Base-by-base conservation (phyloP, 768 basidiomycete genomes). In the Serendipita indica region DNA sequence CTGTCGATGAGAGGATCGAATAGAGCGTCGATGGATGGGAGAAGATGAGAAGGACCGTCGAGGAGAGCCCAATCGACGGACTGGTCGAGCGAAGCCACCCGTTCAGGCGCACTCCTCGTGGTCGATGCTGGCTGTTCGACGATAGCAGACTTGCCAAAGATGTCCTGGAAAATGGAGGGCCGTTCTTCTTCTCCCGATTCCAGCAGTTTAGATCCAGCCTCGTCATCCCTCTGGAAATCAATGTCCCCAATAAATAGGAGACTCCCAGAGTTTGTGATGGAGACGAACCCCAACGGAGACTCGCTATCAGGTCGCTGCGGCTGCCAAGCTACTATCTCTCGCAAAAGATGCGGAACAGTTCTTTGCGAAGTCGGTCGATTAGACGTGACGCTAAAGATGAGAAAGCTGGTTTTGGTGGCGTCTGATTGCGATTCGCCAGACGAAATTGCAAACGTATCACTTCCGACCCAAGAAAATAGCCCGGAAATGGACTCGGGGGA, bases 81-180 rank as follows among this genome's bases (percentile, higher is more conserved):
- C 71, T 70, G 71, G 22, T 68, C 69, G 61, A 67, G 62, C 10
- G 65, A 60, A 34, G 63, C 54, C 3, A 60, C 60, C 13, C 67
- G 63, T 60, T 67, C 60, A 37, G 62, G 58, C 37, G 67, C 64
- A 3, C 59, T 49, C n/a, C 62, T 57, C 25, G 64, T 58, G 32
- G 58, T 33, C 12, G 62, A 57, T 4, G 57, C 5, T 16, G 68
- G 62, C 33, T 66, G 61, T 32, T 72, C 67, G 3, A 65, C 64
- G 63, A 91, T 81, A 2, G 85, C 84, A 41, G 87, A 79, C 60
- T 79, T 73, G 35, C 92, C 92, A 66, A 94, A 96, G 66, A 93
- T 87, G 66, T 93, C 90, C 68, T 89, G 85, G 71, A 93, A 89
- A 4, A 96, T 72, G 5, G 88, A 85, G 60, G 75, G 72, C 62